Conservation (phyloP, 73 alveolate genomes). For the Paramecium primaurelia region DNA sequence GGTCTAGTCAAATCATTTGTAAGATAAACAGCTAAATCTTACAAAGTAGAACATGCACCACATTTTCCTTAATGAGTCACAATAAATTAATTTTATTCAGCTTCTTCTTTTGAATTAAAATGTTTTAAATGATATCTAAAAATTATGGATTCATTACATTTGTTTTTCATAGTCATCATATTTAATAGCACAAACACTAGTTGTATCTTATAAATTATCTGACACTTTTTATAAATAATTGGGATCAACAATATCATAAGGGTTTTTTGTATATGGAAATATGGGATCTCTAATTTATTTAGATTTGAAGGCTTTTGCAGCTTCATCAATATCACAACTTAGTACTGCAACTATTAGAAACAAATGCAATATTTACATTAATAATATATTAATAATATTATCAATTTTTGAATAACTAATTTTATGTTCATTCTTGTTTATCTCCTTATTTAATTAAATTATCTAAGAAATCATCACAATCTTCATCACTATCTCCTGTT, state of each 20-base stretch:
- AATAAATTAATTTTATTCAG: slow-evolving; percentile 13
- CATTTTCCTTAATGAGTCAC: slow-evolving; percentile 65
- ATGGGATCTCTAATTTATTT: neutral
- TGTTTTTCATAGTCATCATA: neutral
- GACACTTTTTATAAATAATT: neutral
- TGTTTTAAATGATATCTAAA: slow-evolving; percentile 35
- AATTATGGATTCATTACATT: neutral
- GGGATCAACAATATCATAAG: neutral
- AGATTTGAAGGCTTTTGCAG: neutral
- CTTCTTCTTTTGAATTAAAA: slow-evolving; percentile 24
- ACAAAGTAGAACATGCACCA: slow-evolving; percentile 61
- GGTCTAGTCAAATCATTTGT: slow-evolving; percentile 62
- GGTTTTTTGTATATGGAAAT: neutral
- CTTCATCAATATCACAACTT: slow-evolving; percentile 26
- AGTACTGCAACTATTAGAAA: neutral
- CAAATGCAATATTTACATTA: neutral
- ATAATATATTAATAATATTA: neutral
- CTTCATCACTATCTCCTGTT: slow-evolving; percentile 34
- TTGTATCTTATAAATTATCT: neutral
- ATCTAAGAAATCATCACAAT: slow-evolving; percentile 26
- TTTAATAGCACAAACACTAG: slow-evolving; percentile 36
- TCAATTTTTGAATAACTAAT: too few relatives aligned
- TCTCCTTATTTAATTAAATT: neutral
- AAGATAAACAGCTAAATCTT: slow-evolving; percentile 60
- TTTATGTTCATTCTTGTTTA: neutral